Evolutionary conservation across 768 basidiomycete species (phyloP).

Genomic region (Strobilomyces echinocephalus): DNA sequence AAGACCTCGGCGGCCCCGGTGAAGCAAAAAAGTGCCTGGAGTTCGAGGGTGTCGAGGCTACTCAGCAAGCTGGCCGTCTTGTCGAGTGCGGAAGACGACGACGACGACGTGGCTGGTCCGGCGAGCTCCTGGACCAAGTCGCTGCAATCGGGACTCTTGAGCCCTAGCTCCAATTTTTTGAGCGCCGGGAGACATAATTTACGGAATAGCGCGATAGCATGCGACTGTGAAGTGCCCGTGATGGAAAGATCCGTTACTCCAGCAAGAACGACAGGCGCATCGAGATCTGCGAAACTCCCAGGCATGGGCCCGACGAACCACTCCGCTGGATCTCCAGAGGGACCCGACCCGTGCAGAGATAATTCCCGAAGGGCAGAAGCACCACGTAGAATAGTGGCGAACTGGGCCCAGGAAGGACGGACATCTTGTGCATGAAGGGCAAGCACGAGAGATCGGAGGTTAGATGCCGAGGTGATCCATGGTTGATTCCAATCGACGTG

Average conservation of each 20-base stretch:
- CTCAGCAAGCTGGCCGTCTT: neutral
- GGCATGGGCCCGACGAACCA: slow-evolving; percentile 29
- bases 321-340: slow-evolving; percentile 36
- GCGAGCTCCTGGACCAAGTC: slow-evolving; percentile 42
- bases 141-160: slow-evolving; percentile 52
- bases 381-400: slow-evolving; percentile 37
- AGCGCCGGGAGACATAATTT: slow-evolving; percentile 15
- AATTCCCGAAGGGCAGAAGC: no score
- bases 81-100: no score
- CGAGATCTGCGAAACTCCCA: slow-evolving; percentile 22
- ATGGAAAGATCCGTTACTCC: slow-evolving; percentile 36
- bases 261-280: slow-evolving; percentile 26
- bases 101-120: slow-evolving; percentile 3
- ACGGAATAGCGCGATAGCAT: slow-evolving; percentile 22
- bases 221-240: slow-evolving; percentile 46
- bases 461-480: neutral
- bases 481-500: slow-evolving; percentile 45
- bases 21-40: slow-evolving; percentile 46
- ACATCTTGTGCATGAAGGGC: slow-evolving; percentile 61
- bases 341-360: slow-evolving; percentile 15
- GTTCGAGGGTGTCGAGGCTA: slow-evolving; percentile 48
- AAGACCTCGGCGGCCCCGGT: slow-evolving; percentile 32
- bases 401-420: slow-evolving; percentile 53
- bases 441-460: slow-evolving; percentile 50
- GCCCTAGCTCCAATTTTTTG: slow-evolving; percentile 43